These are phyloP conservation scores for Cymodocea nodosa DNA, from an alignment of 116 monocot genomes.

Conservation along the genomic window DNA sequence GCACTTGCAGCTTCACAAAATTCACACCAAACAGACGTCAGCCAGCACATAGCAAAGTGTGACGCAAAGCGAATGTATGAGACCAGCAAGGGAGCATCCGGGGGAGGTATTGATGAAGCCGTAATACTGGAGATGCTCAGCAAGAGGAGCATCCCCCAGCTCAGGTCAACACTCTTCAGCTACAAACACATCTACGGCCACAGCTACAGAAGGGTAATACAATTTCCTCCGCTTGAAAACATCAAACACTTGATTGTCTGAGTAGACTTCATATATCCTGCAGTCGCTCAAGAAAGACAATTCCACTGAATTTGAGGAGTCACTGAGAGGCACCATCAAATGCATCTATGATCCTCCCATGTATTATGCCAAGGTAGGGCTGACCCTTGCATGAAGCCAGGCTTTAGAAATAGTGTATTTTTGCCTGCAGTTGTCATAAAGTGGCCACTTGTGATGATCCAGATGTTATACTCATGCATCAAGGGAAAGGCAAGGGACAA, in stretches of 20 bases:
- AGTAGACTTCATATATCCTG: background rate
- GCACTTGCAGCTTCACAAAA: constrained; percentile 48
- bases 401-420: background rate
- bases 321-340: constrained; percentile 35
- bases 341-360: constrained; percentile 44
- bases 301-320: constrained; percentile 43
- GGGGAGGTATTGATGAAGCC: constrained; percentile 35
- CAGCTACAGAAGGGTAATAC: constrained; percentile 39
- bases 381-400: background rate
- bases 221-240: background rate
- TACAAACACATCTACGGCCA: constrained; percentile 71
- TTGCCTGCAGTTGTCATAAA: background rate
- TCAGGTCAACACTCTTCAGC: constrained; percentile 35
- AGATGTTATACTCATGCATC: constrained; percentile 42
- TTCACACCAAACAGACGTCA: constrained; percentile 46
- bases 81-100: constrained; percentile 7
- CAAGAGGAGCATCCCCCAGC: constrained; percentile 75
- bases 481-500: constrained; percentile 16
- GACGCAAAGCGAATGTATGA: constrained; percentile 68
- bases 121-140: constrained; percentile 61
- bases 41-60: constrained; percentile 57
- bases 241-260: too few species aligned
- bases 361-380: constrained; percentile 54
- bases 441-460: background rate
- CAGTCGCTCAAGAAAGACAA: constrained; percentile 24